Conservation (phyloP, 768 basidiomycete genomes). For the Collybia mongolica region DNA sequence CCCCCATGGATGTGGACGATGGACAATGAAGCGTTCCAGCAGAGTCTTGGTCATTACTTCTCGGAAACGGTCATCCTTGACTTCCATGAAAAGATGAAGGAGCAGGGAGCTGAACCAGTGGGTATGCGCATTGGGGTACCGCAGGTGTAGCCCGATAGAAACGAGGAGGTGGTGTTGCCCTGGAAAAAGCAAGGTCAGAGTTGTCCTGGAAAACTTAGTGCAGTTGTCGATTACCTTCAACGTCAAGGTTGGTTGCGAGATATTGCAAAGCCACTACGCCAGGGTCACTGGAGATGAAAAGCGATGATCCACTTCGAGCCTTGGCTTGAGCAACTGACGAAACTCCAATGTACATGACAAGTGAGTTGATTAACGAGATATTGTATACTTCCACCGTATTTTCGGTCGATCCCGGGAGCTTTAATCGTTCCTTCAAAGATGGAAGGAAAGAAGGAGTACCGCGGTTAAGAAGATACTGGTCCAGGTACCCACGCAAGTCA, state of each 20-base stretch:
- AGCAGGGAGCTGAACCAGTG: constrained; percentile 95
- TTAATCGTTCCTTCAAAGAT: constrained; percentile 79
- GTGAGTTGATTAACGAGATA: constrained; percentile 84
- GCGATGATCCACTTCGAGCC: constrained; percentile 74
- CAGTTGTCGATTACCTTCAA: constrained; percentile 66
- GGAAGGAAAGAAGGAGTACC: constrained; percentile 69
- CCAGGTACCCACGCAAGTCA: constrained; percentile 77
- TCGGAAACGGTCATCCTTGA: constrained; percentile 72
- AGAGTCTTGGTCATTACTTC: constrained; percentile 88
- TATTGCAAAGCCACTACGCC: constrained; percentile 85
- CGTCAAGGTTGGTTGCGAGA: constrained; percentile 79
- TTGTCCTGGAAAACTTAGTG: not conserved
- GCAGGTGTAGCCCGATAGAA: constrained; percentile 91
- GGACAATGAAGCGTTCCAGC: constrained; percentile 90
- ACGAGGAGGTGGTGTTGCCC: constrained; percentile 95
- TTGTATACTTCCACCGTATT: constrained; percentile 69
- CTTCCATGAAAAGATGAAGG: constrained; percentile 82
- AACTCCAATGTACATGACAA: constrained; percentile 96
- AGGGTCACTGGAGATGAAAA: constrained; percentile 80
- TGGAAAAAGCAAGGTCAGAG: constrained; percentile 35
- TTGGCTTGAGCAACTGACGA: constrained; percentile 89
- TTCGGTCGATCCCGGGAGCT: constrained; percentile 44
- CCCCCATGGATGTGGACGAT: constrained; percentile 97
- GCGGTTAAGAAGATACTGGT: constrained; percentile 81
- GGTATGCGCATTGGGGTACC: constrained; percentile 98